A percentile compares a stretch with the other conserved stretches of the same genome.
phyloP scores from a whole-genome alignment of 208 protist species.

The Trypanosoma avium region DNA sequence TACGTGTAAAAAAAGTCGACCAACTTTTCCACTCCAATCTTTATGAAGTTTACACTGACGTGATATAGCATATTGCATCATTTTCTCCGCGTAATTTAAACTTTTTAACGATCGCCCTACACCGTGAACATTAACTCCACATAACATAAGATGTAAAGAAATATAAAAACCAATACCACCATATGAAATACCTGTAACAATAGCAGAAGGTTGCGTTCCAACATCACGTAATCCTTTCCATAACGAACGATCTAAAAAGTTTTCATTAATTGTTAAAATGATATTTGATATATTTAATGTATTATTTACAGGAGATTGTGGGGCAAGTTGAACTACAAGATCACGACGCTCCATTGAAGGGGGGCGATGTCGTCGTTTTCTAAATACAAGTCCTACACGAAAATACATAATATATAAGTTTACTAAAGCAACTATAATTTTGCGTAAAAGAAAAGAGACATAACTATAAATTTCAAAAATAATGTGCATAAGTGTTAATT shows the following conservation, averaged over 20 bases:
- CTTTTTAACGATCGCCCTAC: conserved; percentile 37
- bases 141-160: conserved; percentile 57
- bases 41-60: conserved; percentile 65
- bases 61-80: conserved; percentile 44
- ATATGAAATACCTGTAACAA: conserved; percentile 64
- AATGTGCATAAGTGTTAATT: conserved; percentile 21
- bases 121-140: conserved; percentile 71
- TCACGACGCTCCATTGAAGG: conserved; percentile 51
- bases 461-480: conserved; percentile 24
- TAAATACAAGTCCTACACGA: conserved; percentile 50
- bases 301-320: conserved; percentile 49
- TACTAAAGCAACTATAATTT: conserved; percentile 43
- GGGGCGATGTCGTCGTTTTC: conserved; percentile 30
- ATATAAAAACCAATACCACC: conserved; percentile 79
- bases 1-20: conserved; percentile 44
- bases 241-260: conserved; percentile 58
- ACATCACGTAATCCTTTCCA: conserved; percentile 46
- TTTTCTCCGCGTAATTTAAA: conserved; percentile 30
- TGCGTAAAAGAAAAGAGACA: conserved; percentile 51
- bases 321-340: conserved; percentile 65
- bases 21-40: conserved; percentile 44
- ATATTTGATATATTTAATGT: conserved; percentile 34
- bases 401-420: conserved; percentile 66
- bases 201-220: conserved; percentile 40
- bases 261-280: conserved; percentile 50